Conservation (phyloP, 805 yeast genomes). For the Spathaspora boniae region DNA sequence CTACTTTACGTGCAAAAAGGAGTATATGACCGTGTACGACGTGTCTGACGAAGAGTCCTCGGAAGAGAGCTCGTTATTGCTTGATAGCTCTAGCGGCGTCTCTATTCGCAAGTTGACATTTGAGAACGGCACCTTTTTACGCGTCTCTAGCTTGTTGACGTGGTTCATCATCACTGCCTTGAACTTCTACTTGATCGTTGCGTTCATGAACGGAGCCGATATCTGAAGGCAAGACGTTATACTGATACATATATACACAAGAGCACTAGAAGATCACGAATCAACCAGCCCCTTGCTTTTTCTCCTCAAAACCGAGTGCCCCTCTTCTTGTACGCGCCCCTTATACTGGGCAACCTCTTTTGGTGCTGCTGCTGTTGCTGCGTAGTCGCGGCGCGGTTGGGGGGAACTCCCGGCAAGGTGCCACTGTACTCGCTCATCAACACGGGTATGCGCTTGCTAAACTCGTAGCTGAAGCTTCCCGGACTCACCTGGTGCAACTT, state of each 20-base stretch:
- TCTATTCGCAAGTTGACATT: constrained; percentile 24
- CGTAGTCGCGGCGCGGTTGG: constrained; percentile 15
- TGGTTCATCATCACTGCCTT: constrained; percentile 39
- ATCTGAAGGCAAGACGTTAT: constrained; percentile 16
- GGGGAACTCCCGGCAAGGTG: constrained; percentile 61
- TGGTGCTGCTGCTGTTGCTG: constrained; percentile 17
- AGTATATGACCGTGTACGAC: constrained; percentile 38
- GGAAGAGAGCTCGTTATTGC: constrained; percentile 14
- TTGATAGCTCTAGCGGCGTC: constrained; percentile 5
- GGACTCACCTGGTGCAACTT: constrained; percentile 24
- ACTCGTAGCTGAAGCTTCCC: constrained; percentile 21
- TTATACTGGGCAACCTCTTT: constrained; percentile 33
- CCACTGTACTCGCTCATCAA: constrained; percentile 74
- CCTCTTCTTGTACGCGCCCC: constrained; percentile 38
- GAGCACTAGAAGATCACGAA: background rate
- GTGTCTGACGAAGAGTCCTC: constrained; percentile 13
- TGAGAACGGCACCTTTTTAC: constrained; percentile 36
- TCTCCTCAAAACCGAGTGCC: constrained; percentile 12
- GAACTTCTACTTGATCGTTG: constrained; percentile 38
- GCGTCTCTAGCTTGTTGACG: constrained; percentile 30
- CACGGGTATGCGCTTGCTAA: constrained; percentile 56
- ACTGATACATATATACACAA: constrained; percentile 4
- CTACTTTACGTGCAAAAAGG: constrained; percentile 38
- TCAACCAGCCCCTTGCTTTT: background rate
- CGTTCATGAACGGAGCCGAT: constrained; percentile 40